Base-by-base conservation (phyloP, 768 basidiomycete genomes). In the Agrocybe chaxingu region DNA sequence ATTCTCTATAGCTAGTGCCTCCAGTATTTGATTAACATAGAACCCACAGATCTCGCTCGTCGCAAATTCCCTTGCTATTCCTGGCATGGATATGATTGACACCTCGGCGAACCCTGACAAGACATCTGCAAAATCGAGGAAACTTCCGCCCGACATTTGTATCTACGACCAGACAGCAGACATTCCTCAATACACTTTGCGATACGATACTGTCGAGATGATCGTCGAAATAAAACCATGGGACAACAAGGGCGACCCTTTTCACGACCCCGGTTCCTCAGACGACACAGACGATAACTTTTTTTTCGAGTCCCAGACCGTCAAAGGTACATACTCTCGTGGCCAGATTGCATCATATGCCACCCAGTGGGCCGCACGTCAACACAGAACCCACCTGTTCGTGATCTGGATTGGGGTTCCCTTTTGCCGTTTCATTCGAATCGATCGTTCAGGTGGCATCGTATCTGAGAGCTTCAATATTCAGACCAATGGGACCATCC, bases 361-460 rank as follows among this genome's bases (percentile, higher is more conserved):
- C 5, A 57, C 52, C 11, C 60, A 60, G 8, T 45, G 55, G 34
- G 54, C 50, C 34, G 43, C 54, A n/a, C 53, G 59, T 9, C 71
- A 70, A 45, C 60, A 61, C 39, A 66, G 70, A 6, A 52, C 48
- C 0, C 62, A 57, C 35, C 37, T 52, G 5, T 71, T 69, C 56
- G 56, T 64, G 0, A 32, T 70, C 37, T 58, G 54, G 31, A 51
- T 73, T 13, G 56, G 38, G 11, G 60, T 62, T 30, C 49, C 52
- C 0, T 46, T 44, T 16, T 66, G 54, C 7, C 64, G 69, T 2
- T 48, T 72, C 33, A 56, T 73, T 13, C 59, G 63, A 3, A 59
- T 62, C 53, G 72, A 73, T 46, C 62, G 70, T 3, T 53, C 66
- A 2, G 72, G 67, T 6, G 57, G 53, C 0, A 54, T 72, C 10